Conservation (phyloP, 2,329 filamentous ascomycete genomes). For the Diaporthe sp. region DNA sequence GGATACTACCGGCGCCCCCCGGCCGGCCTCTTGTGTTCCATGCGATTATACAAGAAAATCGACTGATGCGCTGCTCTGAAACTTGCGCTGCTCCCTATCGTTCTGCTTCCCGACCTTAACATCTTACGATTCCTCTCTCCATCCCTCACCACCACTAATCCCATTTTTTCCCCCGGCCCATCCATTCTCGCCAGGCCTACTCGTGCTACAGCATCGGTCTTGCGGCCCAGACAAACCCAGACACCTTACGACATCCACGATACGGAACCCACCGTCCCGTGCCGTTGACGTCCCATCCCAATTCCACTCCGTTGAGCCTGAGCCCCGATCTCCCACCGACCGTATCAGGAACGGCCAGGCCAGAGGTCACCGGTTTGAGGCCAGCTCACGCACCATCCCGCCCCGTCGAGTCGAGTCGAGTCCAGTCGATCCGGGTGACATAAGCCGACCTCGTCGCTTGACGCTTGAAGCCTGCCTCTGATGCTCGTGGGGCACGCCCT, state of each 20-base stretch:
- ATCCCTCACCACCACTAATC: constrained; percentile 29
- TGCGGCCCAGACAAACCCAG: constrained; percentile 14
- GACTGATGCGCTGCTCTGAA: constrained; percentile 30
- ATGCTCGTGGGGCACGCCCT: neutral
- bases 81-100: constrained; percentile 9
- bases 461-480: neutral
- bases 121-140: constrained; percentile 29
- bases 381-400: neutral
- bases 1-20: constrained; percentile 30
- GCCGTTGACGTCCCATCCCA: constrained; percentile 3
- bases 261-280: constrained; percentile 32
- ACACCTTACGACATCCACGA: constrained; percentile 16
- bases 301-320: neutral
- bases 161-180: constrained; percentile 16
- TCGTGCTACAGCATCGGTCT: constrained; percentile 28
- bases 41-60: constrained; percentile 26
- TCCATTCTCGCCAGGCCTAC: constrained; percentile 30
- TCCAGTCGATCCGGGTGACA: neutral
- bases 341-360: constrained; percentile 32
- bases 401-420: constrained; percentile 1
- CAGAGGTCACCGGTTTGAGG: constrained; percentile 16
- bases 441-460: constrained; percentile 14
- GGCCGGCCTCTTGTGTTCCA: constrained; percentile 25
- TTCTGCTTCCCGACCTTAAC: constrained; percentile 20
- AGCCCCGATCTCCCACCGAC: constrained; percentile 1